Evolutionary conservation across 441 rosid species (phyloP).

Genomic region (Rhodomyrtus psidioides): DNA sequence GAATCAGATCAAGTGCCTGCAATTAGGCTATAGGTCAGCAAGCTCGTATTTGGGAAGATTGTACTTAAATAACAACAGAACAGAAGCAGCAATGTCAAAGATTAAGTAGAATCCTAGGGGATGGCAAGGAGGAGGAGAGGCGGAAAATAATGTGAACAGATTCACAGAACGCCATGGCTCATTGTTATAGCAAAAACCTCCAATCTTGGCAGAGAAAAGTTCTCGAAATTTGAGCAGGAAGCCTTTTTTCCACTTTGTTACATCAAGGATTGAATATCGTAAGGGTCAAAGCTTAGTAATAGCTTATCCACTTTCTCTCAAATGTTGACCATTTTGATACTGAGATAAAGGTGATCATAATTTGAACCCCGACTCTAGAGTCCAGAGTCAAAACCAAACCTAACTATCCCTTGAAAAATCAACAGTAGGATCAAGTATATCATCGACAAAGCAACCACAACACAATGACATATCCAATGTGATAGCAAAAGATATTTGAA

Average conservation of each 20-base stretch:
- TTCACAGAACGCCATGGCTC: not conserved
- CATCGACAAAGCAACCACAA: not conserved
- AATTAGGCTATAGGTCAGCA: not conserved
- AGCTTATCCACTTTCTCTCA: not conserved
- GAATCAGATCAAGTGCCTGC: slow-evolving; percentile 70
- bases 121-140: not conserved
- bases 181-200: not conserved
- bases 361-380: not conserved
- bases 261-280: not conserved
- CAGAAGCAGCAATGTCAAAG: not conserved
- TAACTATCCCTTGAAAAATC: not conserved
- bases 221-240: not conserved
- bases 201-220: not conserved
- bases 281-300: not conserved
- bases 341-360: not conserved
- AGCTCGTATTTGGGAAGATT: not conserved
- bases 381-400: not conserved
- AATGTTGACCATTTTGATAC: not conserved
- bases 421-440: not conserved
- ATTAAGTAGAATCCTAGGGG: not conserved
- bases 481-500: not conserved
- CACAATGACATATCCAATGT: not conserved
- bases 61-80: not conserved
- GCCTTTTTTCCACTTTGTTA: not conserved
- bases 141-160: not conserved